Base-by-base conservation (phyloP, 2,329 filamentous ascomycete genomes). In the Orbilia ellipsospora region DNA sequence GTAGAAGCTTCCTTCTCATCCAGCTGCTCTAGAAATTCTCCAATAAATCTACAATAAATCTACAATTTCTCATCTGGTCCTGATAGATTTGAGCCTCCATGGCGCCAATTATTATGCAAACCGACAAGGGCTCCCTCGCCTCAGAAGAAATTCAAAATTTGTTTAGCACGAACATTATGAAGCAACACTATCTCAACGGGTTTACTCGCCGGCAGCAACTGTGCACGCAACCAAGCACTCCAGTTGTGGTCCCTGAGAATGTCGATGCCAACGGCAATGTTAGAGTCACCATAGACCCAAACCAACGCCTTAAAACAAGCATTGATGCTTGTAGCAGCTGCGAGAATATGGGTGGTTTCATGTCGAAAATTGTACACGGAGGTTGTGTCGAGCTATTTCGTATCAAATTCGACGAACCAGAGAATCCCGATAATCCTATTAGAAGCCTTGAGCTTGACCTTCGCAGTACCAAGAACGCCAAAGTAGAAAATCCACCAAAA, bases 301-400 rank as follows among this genome's bases (percentile, higher is more conserved):
- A 36, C 5, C 44, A 69, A 36, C 40, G 36, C 7, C 44, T 23
- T n/a, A 61, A 60, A 8, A 44, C 64, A 8, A 26, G 18, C 13
- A 36, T 59, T 20, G 28, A 51, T 5, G 59, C 57, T 8, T 75
- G 72, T 28, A 40, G 26, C 13, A 75, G 64, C 26, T 75, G 72
- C 31, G 52, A 75, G 5, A 69, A n/a, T 16, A 55, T 75, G 6
- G 59, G 72, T 44, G 26, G 51, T 56, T 6, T 40, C 8, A 65
- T 75, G 12, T 28, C 72, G 1, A 54, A 65, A 18, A 45, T 55
- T 44, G 64, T 75, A 16, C 72, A 75, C 16, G 72, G 72, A 6
- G 52, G 44, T 20, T 75, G 72, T 42, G 51, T 75, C 5, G 64
- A 75, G 23, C 18, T 75, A 4, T 69, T 75, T 23, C 57, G 72